Evolutionary conservation across 2,329 filamentous ascomycete species (phyloP), one percentile per base, ranked within the genome.

Genomic region (Onygena corvina): DNA sequence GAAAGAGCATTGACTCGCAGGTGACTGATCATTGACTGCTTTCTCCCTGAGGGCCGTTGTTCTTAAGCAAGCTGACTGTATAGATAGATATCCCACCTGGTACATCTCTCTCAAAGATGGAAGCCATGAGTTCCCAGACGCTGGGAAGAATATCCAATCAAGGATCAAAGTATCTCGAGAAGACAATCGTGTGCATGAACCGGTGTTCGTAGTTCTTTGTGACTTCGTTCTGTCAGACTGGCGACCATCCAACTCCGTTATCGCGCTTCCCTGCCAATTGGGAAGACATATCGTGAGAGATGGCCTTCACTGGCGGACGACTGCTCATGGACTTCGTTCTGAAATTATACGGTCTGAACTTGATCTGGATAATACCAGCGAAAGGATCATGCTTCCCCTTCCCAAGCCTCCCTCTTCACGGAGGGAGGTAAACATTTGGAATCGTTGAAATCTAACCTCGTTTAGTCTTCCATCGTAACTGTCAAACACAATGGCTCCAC

Each of bases 351-450:
- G 85, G 86, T 83, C 74, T 75, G 72, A 87, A 90, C 85, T 90
- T 90, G 86, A 90, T 89, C 85, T 86, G 84, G 86, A 89, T 90
- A 90, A 92, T 92, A 86, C 86, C 84, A 88, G 88, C 88, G 88
- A 88, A 92, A 94, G 88, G 84, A 94, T 92, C 87, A 93, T 94
- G 86, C 86, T 77, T 77, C 76, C 72, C 72, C 69, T 70, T 66
- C 60, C 64, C 64, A n/a, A n/a, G n/a, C 59, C 61, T 56, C 58
- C 60, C 61, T 59, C 56, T 52, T 58, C 55, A 66, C 54, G 57
- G 55, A 30, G 29, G 42, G 29, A 31, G 60, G 59, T 55, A 16
- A 38, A 31, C 47, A 49, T 47, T 52, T 54, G 55, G 64, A 55
- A 58, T 59, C 56, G 29, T 29, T 29, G 42, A 23, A 29, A 57